These are phyloP conservation scores for Domatiomyces globalis DNA, from an alignment of 2,329 filamentous ascomycete genomes.

Conservation along the genomic window DNA sequence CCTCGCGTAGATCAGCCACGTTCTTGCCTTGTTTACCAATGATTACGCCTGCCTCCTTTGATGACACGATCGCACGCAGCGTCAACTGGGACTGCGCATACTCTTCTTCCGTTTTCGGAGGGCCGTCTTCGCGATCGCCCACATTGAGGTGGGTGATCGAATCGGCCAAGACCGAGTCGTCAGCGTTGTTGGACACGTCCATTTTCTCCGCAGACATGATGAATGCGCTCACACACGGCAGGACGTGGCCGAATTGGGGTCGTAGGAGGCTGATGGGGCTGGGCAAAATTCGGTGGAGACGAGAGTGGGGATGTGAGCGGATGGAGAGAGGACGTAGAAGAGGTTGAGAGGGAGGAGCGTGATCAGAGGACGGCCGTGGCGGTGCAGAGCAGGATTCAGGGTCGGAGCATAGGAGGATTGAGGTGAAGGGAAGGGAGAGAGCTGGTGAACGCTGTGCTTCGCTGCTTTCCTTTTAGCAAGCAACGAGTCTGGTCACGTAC, in stretches of 20 bases:
- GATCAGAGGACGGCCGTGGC: neutral
- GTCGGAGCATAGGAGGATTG: neutral
- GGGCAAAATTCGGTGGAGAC: constrained; percentile 3
- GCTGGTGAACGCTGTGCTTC: constrained; percentile 1
- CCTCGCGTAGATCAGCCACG: constrained; percentile 88
- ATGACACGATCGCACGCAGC: constrained; percentile 91
- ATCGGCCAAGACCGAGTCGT: constrained; percentile 48
- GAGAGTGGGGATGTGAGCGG: constrained; percentile 17
- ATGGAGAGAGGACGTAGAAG: constrained; percentile 11
- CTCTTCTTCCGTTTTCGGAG: constrained; percentile 89
- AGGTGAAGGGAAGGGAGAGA: constrained; percentile 2
- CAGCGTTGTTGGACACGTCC: constrained; percentile 39
- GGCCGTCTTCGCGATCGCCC: constrained; percentile 51
- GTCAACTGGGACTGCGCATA: constrained; percentile 88
- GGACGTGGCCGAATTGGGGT: too few species aligned
- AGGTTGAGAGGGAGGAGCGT: constrained; percentile 7
- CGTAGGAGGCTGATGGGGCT: constrained; percentile 16
- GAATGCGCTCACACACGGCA: constrained; percentile 7
- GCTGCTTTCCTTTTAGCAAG: neutral
- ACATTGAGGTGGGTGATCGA: constrained; percentile 53
- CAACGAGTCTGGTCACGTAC: too few species aligned
- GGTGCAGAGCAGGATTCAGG: neutral
- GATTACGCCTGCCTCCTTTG: constrained; percentile 96
- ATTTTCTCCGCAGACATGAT: constrained; percentile 4
- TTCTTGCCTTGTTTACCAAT: constrained; percentile 99